Conservation (phyloP, 2,329 filamentous ascomycete species). For the Escovopsis sp. region DNA sequence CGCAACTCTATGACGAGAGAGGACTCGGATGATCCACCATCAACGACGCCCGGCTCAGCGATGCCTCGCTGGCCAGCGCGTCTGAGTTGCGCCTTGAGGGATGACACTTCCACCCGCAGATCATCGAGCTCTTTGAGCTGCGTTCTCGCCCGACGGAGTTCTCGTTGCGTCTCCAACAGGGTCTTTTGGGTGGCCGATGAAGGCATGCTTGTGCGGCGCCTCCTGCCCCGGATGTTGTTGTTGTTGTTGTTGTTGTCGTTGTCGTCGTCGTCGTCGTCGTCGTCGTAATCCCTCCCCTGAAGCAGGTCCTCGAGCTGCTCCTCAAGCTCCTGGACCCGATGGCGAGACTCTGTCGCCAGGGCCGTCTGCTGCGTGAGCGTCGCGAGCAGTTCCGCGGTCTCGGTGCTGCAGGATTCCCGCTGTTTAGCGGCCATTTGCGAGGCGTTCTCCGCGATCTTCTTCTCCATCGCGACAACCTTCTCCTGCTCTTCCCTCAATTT, state of each 20-base stretch:
- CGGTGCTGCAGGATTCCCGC: slow-evolving; percentile 21
- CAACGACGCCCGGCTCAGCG: slow-evolving; percentile 18
- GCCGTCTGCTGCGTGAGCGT: slow-evolving; percentile 44
- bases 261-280: slow-evolving; percentile 9
- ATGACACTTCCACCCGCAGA: slow-evolving; percentile 37
- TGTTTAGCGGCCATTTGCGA: slow-evolving; percentile 32
- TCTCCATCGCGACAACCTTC: slow-evolving; percentile 50
- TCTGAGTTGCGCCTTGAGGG: slow-evolving; percentile 36
- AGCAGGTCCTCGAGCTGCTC: slow-evolving; percentile 28
- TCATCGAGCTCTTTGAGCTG: slow-evolving; percentile 37
- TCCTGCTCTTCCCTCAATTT: slow-evolving; percentile 54
- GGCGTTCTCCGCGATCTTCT: slow-evolving; percentile 44
- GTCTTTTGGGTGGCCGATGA: slow-evolving; percentile 37
- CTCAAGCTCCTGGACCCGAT: slow-evolving; percentile 45
- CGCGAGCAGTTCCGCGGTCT: slow-evolving; percentile 33
- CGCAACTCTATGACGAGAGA: slow-evolving; percentile 21
- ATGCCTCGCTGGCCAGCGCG: slow-evolving; percentile 21
- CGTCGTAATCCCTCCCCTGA: slow-evolving; percentile 20
- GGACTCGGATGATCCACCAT: slow-evolving; percentile 10
- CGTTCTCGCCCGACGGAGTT: slow-evolving; percentile 38
- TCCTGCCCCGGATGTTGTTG: slow-evolving; percentile 1
- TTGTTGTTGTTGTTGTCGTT: slow-evolving; percentile 5
- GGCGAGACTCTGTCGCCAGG: slow-evolving; percentile 41
- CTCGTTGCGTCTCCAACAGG: slow-evolving; percentile 36
- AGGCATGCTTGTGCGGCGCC: slow-evolving; percentile 22